Conservation (phyloP, 139 green algal species). For the Micromonas commoda region DNA sequence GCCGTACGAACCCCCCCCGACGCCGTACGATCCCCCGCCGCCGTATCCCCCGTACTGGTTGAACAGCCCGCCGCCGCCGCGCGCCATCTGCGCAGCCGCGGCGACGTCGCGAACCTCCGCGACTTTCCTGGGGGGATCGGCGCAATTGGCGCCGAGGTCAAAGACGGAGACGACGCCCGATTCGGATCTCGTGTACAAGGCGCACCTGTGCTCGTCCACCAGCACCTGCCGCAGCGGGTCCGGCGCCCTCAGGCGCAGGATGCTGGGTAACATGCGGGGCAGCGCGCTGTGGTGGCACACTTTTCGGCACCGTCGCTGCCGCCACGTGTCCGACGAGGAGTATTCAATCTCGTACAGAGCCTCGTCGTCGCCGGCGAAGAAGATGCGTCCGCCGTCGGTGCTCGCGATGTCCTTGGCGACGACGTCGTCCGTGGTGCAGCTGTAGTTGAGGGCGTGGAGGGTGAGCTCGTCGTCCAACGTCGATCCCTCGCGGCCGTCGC, state of each 20-base stretch:
- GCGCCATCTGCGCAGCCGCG: slow-evolving; percentile 22
- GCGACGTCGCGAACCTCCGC: slow-evolving; percentile 63
- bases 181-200: slow-evolving; percentile 73
- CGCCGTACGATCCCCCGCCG: slow-evolving; percentile 28
- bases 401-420: slow-evolving; percentile 63
- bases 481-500: background rate
- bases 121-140: slow-evolving; percentile 41
- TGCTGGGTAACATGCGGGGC: slow-evolving; percentile 41
- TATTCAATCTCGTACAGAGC: slow-evolving; percentile 92
- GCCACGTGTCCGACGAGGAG: slow-evolving; percentile 53
- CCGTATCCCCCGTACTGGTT: background rate
- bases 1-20: slow-evolving; percentile 45
- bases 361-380: slow-evolving; percentile 82
- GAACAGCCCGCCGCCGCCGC: background rate
- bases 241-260: slow-evolving; percentile 10
- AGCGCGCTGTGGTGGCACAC: slow-evolving; percentile 51
- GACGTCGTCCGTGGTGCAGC: slow-evolving; percentile 67
- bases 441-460: slow-evolving; percentile 80
- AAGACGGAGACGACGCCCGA: slow-evolving; percentile 65
- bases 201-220: slow-evolving; percentile 68
- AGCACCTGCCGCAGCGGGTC: slow-evolving; percentile 61
- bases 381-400: slow-evolving; percentile 68
- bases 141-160: slow-evolving; percentile 68
- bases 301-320: slow-evolving; percentile 46
- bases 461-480: slow-evolving; percentile 40